Evolutionary conservation across 768 basidiomycete species (phyloP).

Genomic region (Glaciozyma antarctica): DNA sequence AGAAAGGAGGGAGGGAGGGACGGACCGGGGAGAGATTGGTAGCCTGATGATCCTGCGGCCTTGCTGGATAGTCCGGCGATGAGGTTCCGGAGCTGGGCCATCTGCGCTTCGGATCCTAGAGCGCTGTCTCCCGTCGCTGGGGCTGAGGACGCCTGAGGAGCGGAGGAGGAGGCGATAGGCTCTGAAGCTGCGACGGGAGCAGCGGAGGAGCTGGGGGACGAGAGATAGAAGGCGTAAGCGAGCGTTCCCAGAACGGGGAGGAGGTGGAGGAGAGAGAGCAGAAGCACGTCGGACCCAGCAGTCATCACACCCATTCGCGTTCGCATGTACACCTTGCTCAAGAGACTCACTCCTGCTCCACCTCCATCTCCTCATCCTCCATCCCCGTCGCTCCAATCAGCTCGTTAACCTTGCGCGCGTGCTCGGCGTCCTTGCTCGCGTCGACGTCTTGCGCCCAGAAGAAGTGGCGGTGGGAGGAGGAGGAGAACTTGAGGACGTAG

Average conservation of each 20-base stretch:
- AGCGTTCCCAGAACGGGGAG: too few relatives aligned
- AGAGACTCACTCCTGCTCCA: slow-evolving; percentile 17
- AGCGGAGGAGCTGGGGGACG: not conserved
- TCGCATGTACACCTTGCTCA: too few relatives aligned
- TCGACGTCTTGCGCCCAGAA: slow-evolving; percentile 34
- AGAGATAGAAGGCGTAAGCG: slow-evolving; percentile 3
- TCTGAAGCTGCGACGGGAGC: too few relatives aligned
- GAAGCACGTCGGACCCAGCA: too few relatives aligned
- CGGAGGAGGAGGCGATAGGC: not conserved
- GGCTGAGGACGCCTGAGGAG: not conserved
- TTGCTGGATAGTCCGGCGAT: not conserved
- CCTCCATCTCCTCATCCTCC: slow-evolving; percentile 4
- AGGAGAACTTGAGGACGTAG: slow-evolving; percentile 9
- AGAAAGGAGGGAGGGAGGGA: not conserved
- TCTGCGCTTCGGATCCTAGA: not conserved
- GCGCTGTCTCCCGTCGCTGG: not conserved
- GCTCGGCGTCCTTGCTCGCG: not conserved
- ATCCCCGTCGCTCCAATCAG: slow-evolving; percentile 26
- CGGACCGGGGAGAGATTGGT: not conserved
- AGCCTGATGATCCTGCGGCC: not conserved
- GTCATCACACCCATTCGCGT: too few relatives aligned
- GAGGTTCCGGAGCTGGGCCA: slow-evolving; percentile 10
- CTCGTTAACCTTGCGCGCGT: slow-evolving; percentile 22
- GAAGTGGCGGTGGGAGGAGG: slow-evolving; percentile 31
- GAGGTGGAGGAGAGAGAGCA: too few relatives aligned